Base-by-base conservation (phyloP, 164 flowering plant species). In the Magnolia kwangsiensis region DNA sequence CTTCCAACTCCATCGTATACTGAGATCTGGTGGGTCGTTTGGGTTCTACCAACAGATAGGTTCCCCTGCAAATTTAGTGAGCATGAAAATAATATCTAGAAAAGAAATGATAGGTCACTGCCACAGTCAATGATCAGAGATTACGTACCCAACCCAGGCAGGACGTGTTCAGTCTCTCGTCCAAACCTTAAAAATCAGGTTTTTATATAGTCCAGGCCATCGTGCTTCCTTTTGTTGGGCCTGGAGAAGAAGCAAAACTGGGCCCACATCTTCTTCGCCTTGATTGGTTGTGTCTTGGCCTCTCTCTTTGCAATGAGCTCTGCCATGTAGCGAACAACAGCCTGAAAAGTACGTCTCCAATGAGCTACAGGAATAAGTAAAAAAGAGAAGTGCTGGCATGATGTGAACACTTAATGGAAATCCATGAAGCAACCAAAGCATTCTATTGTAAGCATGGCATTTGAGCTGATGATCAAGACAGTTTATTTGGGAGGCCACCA, bases 251-350 rank as follows among this genome's bases (percentile, higher is more conserved):
- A 90, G 85, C 92, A 93, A 21, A 86, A 79, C 68, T 83, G 87
- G 78, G 82, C 83, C 95, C 95, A 94, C 50, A 83, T 77, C 70
- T 83, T 90, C 82, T 86, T 94, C 74, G 82, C 83, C 83, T 88
- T 91, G 37, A 81, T 79, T 3, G 93, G 91, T 74, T 80, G 90
- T 63, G 85, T 7, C 80, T 87, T 90, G 8, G 77, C 80, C 16
- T 89, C 85, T 76, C 82, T 87, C 65, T 87, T 86, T 11, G 87
- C 86, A 74, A 83, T 87, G 69, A 84, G 85, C 16, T 92, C 92
- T 49, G 82, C 86, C 96, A 94, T 92, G 87, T 88, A 92, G 63
- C 82, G 91, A 78, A 94, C 93, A 78, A 90, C 95, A 72, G 91
- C 98, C 98, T 94, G 84, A 74, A 72, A 59, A 75, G 29, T 69